Evolutionary conservation across 2,329 filamentous ascomycete genomes (phyloP).

Genomic region (Annulohypoxylon truncatum): DNA sequence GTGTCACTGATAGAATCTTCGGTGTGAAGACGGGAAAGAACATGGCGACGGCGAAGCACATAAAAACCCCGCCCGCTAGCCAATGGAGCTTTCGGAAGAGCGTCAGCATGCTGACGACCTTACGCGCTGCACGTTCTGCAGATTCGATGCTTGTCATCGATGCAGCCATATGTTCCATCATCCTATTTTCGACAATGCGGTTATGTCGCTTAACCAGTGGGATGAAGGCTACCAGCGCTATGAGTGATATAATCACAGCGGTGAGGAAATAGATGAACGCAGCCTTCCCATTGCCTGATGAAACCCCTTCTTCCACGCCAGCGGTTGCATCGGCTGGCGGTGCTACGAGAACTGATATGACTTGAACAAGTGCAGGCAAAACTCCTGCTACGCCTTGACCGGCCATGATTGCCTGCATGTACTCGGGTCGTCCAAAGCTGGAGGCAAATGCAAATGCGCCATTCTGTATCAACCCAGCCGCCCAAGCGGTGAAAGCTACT

Average conservation of each 20-base stretch:
- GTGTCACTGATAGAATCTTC: conserved; percentile 66
- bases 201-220: conserved; percentile 74
- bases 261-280: conserved; percentile 94
- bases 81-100: conserved; percentile 84
- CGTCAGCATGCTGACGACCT: conserved; percentile 65
- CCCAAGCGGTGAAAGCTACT: conserved; percentile 82
- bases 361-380: conserved; percentile 83
- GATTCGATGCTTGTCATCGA: conserved; percentile 64
- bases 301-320: conserved; percentile 42
- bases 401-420: conserved; percentile 96
- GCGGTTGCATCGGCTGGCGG: conserved; percentile 52
- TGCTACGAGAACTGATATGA: conserved; percentile 80
- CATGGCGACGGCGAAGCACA: conserved; percentile 90
- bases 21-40: conserved; percentile 92
- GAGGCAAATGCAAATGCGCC: conserved; percentile 92
- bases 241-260: conserved; percentile 78
- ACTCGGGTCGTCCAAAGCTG: conserved; percentile 85
- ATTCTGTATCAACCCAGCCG: conserved; percentile 90
- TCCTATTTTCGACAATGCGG: conserved; percentile 62
- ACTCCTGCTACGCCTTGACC: conserved; percentile 94
- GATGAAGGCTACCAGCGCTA: conserved; percentile 78
- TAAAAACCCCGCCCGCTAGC: conserved; percentile 79
- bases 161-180: conserved; percentile 61
- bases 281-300: conserved; percentile 64
- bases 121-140: conserved; percentile 62